Evolutionary conservation across 1,284 basidiomycete genomes (phyloP).

Genomic region (Rhodotorula sp.): DNA sequence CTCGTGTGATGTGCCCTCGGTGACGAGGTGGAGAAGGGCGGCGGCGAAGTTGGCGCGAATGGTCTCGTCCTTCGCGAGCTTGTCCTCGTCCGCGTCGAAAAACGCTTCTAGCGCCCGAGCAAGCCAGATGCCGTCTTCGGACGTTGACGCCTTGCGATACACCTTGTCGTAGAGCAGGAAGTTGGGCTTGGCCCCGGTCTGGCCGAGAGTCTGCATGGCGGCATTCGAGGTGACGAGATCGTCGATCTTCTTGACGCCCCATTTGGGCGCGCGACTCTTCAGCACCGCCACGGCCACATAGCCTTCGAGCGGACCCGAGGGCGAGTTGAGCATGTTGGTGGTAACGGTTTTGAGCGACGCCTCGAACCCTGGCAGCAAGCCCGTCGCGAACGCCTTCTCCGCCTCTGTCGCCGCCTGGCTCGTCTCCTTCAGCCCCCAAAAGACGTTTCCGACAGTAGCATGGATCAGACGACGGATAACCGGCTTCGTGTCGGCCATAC

Average conservation of each 20-base stretch:
- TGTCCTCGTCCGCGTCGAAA: slow-evolving; percentile 57
- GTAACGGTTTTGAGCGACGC: slow-evolving; percentile 64
- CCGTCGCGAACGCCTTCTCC: slow-evolving; percentile 56
- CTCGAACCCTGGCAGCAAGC: slow-evolving; percentile 65
- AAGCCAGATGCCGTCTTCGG: slow-evolving; percentile 74
- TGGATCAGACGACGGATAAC: slow-evolving; percentile 58
- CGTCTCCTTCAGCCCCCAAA: slow-evolving; percentile 51
- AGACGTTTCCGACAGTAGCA: slow-evolving; percentile 57
- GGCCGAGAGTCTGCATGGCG: slow-evolving; percentile 48
- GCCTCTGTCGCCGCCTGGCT: slow-evolving; percentile 51
- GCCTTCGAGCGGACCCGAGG: slow-evolving; percentile 72
- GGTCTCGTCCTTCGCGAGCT: slow-evolving; percentile 60
- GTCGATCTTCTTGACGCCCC: slow-evolving; percentile 35
- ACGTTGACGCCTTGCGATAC: slow-evolving; percentile 66
- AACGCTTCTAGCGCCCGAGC: slow-evolving; percentile 64
- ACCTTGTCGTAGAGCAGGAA: slow-evolving; percentile 85
- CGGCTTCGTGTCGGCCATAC: slow-evolving; percentile 54
- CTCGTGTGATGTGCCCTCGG: slow-evolving; percentile 59
- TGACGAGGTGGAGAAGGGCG: slow-evolving; percentile 65
- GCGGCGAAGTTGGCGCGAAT: slow-evolving; percentile 63
- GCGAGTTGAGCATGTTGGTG: slow-evolving; percentile 59
- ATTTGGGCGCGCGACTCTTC: slow-evolving; percentile 59
- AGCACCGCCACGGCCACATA: slow-evolving; percentile 72
- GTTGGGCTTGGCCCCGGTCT: slow-evolving; percentile 63
- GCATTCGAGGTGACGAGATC: slow-evolving; percentile 45